These are phyloP conservation scores for Yamadazyma mexicana DNA, from an alignment of 1,139 yeast genomes.

Conservation along the genomic window DNA sequence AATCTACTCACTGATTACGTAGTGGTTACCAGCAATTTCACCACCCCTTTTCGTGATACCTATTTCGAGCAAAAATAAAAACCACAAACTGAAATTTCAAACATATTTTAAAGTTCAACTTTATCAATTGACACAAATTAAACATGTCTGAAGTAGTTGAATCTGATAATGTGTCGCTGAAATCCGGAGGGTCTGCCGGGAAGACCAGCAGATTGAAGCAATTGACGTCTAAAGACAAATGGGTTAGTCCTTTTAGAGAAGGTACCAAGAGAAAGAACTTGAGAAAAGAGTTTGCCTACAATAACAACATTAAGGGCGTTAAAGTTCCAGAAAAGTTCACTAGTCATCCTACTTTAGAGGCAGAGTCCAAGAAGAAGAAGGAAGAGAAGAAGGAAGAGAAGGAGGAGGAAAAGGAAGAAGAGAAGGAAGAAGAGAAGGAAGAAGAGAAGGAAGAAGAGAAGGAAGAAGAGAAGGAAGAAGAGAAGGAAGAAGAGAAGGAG, in stretches of 20 bases:
- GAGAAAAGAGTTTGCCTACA: conserved; percentile 35
- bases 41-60: neutral
- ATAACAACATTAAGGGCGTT: conserved; percentile 34
- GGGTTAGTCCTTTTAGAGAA: conserved; percentile 57
- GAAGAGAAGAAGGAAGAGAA: conserved; percentile 14
- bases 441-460: conserved; percentile 10
- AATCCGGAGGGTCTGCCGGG: conserved; percentile 3
- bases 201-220: conserved; percentile 30
- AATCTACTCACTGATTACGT: neutral
- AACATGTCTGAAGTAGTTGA: conserved; percentile 10
- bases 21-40: neutral
- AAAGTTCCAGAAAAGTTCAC: conserved; percentile 46
- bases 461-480: conserved; percentile 12
- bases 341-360: conserved; percentile 40
- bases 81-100: conserved; percentile 6
- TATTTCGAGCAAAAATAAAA: neutral
- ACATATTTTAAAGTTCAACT: no score
- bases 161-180: conserved; percentile 5
- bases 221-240: conserved; percentile 37
- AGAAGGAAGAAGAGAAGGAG: conserved; percentile 19
- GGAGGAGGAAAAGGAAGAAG: conserved; percentile 12
- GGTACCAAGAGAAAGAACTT: conserved; percentile 27
- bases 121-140: neutral
- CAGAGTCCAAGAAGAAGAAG: conserved; percentile 18
- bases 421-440: conserved; percentile 11